Evolutionary conservation across 352 stramenopile genomes (phyloP).

Genomic region (Elongisporangium undulatum): DNA sequence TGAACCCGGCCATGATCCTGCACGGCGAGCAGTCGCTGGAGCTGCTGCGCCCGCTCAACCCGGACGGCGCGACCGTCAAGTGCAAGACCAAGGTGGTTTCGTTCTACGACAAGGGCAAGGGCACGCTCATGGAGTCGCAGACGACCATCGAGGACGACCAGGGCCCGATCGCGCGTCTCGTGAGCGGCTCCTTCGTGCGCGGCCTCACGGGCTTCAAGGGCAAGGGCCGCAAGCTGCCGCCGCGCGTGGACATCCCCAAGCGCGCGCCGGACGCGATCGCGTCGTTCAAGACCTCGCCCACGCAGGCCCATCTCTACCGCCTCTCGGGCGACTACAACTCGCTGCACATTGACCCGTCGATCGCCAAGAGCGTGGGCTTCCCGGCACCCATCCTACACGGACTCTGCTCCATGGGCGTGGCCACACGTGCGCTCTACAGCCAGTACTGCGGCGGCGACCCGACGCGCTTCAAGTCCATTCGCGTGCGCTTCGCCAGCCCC

Average conservation of each 20-base stretch:
- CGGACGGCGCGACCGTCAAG: slow-evolving; percentile 42
- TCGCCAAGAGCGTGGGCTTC: slow-evolving; percentile 72
- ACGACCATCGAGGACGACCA: slow-evolving; percentile 70
- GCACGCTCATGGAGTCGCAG: slow-evolving; percentile 83
- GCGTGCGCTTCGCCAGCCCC: slow-evolving; percentile 84
- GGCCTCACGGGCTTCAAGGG: slow-evolving; percentile 75
- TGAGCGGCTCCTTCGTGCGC: slow-evolving; percentile 81
- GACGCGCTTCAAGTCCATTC: slow-evolving; percentile 78
- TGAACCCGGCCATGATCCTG: slow-evolving; percentile 83
- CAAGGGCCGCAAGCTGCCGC: slow-evolving; percentile 53
- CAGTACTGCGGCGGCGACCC: slow-evolving; percentile 70
- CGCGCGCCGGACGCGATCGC: slow-evolving; percentile 58
- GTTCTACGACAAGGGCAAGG: slow-evolving; percentile 81
- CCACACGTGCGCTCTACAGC: slow-evolving; percentile 74
- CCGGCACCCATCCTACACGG: slow-evolving; percentile 91
- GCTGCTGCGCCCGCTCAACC: slow-evolving; percentile 65
- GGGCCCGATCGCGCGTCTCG: slow-evolving; percentile 58
- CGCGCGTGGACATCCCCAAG: slow-evolving; percentile 72
- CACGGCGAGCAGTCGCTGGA: slow-evolving; percentile 86
- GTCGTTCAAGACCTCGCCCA: slow-evolving; percentile 60
- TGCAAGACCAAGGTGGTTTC: slow-evolving; percentile 71
- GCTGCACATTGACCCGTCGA: slow-evolving; percentile 90
- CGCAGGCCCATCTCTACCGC: slow-evolving; percentile 90
- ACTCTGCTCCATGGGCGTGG: slow-evolving; percentile 90
- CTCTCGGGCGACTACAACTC: slow-evolving; percentile 95